Evolutionary conservation across 176 grass and related monocot genomes (phyloP).

Genomic region (Calamus simplicifolius): DNA sequence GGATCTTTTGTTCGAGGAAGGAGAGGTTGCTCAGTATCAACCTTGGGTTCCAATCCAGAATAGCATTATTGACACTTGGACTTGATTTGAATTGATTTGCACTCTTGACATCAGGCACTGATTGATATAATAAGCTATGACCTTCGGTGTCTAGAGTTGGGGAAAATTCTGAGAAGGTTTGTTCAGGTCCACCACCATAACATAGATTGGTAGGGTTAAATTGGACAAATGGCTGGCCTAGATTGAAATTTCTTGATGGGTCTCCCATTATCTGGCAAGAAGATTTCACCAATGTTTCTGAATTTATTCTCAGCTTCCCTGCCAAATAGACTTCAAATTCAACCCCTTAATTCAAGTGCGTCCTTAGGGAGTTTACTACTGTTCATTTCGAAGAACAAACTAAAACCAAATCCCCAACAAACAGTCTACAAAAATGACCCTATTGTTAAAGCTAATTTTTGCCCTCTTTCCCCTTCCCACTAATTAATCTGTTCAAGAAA

Average conservation of each 20-base stretch:
- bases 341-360: too few species aligned
- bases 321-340: too few species aligned
- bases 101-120: conserved; percentile 44
- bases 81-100: conserved; percentile 35
- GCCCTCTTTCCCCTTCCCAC: too few species aligned
- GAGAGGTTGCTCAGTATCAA: conserved; percentile 63
- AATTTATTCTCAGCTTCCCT: conserved; percentile 25
- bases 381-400: too few species aligned
- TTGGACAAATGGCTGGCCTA: conserved; percentile 23
- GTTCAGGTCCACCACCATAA: conserved; percentile 31
- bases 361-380: too few species aligned
- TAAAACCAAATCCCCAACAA: too few species aligned
- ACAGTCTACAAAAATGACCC: too few species aligned
- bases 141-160: conserved; percentile 31
- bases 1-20: conserved; percentile 89
- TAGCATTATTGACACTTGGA: conserved; percentile 30
- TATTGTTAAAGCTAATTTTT: too few species aligned
- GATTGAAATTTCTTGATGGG: conserved; percentile 17
- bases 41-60: conserved; percentile 57
- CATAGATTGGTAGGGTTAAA: conserved; percentile 28
- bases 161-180: conserved; percentile 41
- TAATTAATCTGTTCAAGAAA: too few species aligned
- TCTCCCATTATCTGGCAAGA: conserved; percentile 29
- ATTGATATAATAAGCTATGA: conserved; percentile 33
- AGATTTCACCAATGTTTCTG: conserved; percentile 33